Conservation (phyloP, 257 asterid genomes). For the Ocimum tenuiflorum region DNA sequence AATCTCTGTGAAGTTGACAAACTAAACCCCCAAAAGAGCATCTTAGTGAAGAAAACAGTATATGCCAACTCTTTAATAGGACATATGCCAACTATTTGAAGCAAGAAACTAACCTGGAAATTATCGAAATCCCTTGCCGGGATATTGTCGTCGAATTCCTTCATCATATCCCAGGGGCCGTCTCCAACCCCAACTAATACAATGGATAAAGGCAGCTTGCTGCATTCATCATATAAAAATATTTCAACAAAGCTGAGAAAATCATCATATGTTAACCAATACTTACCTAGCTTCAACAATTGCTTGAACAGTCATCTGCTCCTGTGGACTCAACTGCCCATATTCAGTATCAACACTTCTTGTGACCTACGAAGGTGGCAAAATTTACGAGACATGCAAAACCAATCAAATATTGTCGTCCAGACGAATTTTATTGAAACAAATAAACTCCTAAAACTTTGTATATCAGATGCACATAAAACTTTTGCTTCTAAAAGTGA, state of each 20-base stretch:
- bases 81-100: too few relatives aligned
- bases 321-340: constrained; percentile 82
- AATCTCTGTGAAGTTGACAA: constrained; percentile 80
- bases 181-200: constrained; percentile 89
- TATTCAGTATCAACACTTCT: constrained; percentile 66
- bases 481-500: neutral
- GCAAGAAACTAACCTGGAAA: constrained; percentile 54
- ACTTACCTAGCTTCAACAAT: constrained; percentile 72
- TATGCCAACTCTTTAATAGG: too few relatives aligned
- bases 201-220: constrained; percentile 79
- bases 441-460: neutral
- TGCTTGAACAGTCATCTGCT: constrained; percentile 73
- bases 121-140: constrained; percentile 82
- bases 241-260: constrained; percentile 7
- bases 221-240: constrained; percentile 26
- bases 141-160: constrained; percentile 81
- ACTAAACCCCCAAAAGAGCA: constrained; percentile 34
- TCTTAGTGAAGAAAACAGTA: constrained; percentile 5
- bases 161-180: constrained; percentile 97
- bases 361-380: constrained; percentile 43
- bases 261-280: neutral
- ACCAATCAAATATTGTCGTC: neutral
- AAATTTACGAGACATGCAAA: neutral
- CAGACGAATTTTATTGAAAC: neutral
- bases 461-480: neutral